These are phyloP conservation scores for Pichia gijzeniarum DNA, from an alignment of 805 yeast species.

Conservation along the genomic window DNA sequence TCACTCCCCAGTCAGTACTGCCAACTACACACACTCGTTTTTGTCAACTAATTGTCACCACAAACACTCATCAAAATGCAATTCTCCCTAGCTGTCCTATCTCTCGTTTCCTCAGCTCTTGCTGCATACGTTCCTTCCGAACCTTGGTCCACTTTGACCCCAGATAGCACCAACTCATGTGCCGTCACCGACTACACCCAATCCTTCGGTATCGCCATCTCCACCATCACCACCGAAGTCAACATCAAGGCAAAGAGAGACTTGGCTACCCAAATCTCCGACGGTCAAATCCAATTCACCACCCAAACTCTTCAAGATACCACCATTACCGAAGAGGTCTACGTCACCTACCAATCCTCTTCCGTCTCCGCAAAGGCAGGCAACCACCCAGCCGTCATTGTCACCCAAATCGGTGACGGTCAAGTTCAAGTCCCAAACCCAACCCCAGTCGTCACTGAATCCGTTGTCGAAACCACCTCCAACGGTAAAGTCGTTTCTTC, in stretches of 20 bases:
- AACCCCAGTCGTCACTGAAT: slow-evolving; percentile 27
- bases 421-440: slow-evolving; percentile 37
- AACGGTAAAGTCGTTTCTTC: slow-evolving; percentile 29
- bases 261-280: slow-evolving; percentile 37
- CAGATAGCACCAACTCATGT: slow-evolving; percentile 37
- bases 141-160: slow-evolving; percentile 70
- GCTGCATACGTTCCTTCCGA: slow-evolving; percentile 63
- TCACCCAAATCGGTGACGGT: slow-evolving; percentile 33
- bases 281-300: slow-evolving; percentile 39
- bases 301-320: slow-evolving; percentile 20
- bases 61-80: slow-evolving; percentile 9
- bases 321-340: slow-evolving; percentile 23
- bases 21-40: slow-evolving; percentile 1
- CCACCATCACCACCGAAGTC: slow-evolving; percentile 38
- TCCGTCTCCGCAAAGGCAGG: slow-evolving; percentile 31
- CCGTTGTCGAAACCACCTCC: slow-evolving; percentile 17
- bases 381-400: slow-evolving; percentile 9
- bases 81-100: slow-evolving; percentile 24
- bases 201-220: slow-evolving; percentile 66
- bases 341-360: slow-evolving; percentile 30
- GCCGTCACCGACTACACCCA: slow-evolving; percentile 51
- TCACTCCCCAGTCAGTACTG: neutral
- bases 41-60: neutral
- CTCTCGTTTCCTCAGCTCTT: slow-evolving; percentile 42
- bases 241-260: slow-evolving; percentile 29